Base-by-base conservation (phyloP, 495 filamentous ascomycete species). In the Xylaria cubensis region DNA sequence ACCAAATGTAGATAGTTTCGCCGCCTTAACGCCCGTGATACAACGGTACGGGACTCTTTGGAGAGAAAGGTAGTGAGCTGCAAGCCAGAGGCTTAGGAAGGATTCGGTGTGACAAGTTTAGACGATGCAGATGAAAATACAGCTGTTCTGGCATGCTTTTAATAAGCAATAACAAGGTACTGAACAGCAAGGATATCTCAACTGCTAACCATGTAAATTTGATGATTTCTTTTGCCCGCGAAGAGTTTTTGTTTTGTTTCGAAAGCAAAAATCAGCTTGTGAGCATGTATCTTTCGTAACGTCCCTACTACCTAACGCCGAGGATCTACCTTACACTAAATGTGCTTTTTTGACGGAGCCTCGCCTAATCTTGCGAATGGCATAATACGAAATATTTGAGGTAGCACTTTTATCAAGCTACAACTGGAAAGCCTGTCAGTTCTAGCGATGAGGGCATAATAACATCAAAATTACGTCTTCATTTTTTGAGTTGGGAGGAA, bases 71-170 rank as follows among this genome's bases (percentile, higher is more conserved):
- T n/a, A 17, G 21, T 65, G 26, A 21, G 41, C 63, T 50, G 32
- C 46, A 32, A 55, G 48, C 53, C 7, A 6, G 48, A 55, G n/a
- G 48, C 64, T 17, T 19, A 50, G 65, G 10, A 44, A 44, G 36
- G 34, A 55, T 67, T 67, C 65, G 13, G 50, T 66, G 64, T 67
- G 63, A 67, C 42, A n/a, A 42, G 24, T 67, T 39, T 56, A 29
- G 19, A 53, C 41, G 50, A 44, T 67, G 65, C 65, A 48, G 63
- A 42, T 7, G 19, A 32, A 12, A 44, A 64, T 29, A 29, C 21
- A 50, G 42, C 29, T 42, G 53, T 42, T n/a, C 34, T 48, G 53
- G 48, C 64, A 55, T 67, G 12, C 21, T 24, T 36, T 51, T 10
- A 59, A 56, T 36, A n/a, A 42, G 34, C 29, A 55, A 55, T 17